Percentiles rank a stretch among this genome's conserved stretches.
Conservation (phyloP, 2,329 filamentous ascomycete genomes). For the Cercospora zeae-maydis region DNA sequence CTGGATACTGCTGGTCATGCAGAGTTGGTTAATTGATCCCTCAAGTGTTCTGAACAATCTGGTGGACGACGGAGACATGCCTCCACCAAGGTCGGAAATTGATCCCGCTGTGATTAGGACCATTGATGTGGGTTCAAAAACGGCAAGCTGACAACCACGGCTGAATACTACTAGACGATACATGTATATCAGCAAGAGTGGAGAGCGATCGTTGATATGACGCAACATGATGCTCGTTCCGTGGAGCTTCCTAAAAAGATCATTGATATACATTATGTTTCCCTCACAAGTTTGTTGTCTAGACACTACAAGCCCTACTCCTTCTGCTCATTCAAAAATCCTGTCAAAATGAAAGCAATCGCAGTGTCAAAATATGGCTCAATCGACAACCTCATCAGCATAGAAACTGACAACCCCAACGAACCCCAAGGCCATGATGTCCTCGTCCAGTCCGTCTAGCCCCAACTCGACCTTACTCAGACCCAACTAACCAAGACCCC, state of each 20-base stretch:
- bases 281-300: background rate
- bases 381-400: slow-evolving; percentile 30
- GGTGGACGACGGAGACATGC: background rate
- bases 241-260: background rate
- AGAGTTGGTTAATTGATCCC: background rate
- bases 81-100: background rate
- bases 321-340: background rate
- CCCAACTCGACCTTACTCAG: background rate
- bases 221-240: background rate
- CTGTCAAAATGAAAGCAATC: slow-evolving; percentile 33
- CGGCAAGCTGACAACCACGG: too few species aligned
- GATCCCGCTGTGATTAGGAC: background rate
- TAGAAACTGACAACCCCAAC: slow-evolving; percentile 35
- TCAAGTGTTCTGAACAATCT: background rate
- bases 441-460: slow-evolving; percentile 34
- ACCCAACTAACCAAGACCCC: slow-evolving; percentile 1
- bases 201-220: background rate
- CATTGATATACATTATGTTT: background rate
- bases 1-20: too few species aligned
- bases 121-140: too few species aligned
- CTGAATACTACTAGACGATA: too few species aligned
- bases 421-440: slow-evolving; percentile 36
- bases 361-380: slow-evolving; percentile 33
- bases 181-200: background rate
- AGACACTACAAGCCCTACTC: background rate